Percentiles rank a stretch among this genome's conserved stretches.
phyloP scores from a whole-genome alignment of 225 moss, liverwort and hornwort species.

The Polytrichum commune region DNA sequence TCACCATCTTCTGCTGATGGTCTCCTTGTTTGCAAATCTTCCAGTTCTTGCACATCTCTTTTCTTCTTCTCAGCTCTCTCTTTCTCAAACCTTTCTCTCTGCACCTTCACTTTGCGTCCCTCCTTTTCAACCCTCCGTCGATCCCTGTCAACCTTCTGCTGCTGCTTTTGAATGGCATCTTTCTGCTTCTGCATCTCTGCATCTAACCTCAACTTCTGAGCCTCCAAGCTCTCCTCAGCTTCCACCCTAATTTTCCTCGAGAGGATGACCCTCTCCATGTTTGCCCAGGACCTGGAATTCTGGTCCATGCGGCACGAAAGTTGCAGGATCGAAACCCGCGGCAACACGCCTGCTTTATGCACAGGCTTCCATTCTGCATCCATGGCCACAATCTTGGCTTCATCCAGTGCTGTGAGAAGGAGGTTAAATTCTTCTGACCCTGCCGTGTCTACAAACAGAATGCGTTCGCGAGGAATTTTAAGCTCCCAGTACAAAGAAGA shows the following conservation, averaged over 20 bases:
- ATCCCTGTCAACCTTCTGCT: constrained; percentile 24
- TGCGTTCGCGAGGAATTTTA: constrained; percentile 65
- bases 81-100: constrained; percentile 33
- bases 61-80: constrained; percentile 40
- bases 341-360: constrained; percentile 24
- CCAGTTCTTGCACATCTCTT: constrained; percentile 22
- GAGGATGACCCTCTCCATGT: constrained; percentile 32
- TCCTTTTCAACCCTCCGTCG: constrained; percentile 30
- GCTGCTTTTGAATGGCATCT: constrained; percentile 5
- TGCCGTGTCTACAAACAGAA: constrained; percentile 59
- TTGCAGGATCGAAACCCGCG: constrained; percentile 84
- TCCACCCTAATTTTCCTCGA: constrained; percentile 31
- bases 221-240: constrained; percentile 27
- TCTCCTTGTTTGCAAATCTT: constrained; percentile 13
- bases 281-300: constrained; percentile 28
- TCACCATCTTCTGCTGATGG: constrained; percentile 10
- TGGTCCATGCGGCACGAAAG: constrained; percentile 64
- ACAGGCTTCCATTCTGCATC: constrained; percentile 99
- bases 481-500: constrained; percentile 52
- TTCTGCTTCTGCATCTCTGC: constrained; percentile 33
- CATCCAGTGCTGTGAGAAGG: constrained; percentile 56
- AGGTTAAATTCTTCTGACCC: constrained; percentile 57
- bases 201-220: constrained; percentile 28
- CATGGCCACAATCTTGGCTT: constrained; percentile 69
- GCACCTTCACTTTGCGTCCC: constrained; percentile 29